These are phyloP conservation scores for Streptanthus diversifolius DNA, from an alignment of 345 rosid genomes.

Conservation along the genomic window DNA sequence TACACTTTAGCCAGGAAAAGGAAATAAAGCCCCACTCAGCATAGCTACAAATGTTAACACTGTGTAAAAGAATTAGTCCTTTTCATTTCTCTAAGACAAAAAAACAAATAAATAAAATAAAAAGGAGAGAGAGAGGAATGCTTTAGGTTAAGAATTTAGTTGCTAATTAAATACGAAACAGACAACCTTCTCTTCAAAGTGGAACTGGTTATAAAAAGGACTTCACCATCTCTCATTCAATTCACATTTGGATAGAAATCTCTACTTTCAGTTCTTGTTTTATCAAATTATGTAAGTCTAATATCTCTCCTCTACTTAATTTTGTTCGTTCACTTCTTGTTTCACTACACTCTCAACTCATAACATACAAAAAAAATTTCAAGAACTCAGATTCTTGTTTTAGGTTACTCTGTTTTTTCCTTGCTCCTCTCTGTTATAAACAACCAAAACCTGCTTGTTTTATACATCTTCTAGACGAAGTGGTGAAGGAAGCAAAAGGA, in stretches of 20 bases:
- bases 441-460: not conserved
- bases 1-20: not conserved
- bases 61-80: not conserved
- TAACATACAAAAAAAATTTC: not conserved
- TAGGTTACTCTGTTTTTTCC: slow-evolving; percentile 12
- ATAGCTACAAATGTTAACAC: not conserved
- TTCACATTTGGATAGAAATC: slow-evolving; percentile 27
- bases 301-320: not conserved
- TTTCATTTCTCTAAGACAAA: not conserved
- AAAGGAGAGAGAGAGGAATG: not conserved
- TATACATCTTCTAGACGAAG: not conserved
- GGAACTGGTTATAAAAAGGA: slow-evolving; percentile 24
- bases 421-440: not conserved
- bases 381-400: slow-evolving; percentile 20
- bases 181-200: not conserved
- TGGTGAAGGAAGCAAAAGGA: not conserved
- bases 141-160: not conserved
- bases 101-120: not conserved
- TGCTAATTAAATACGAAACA: not conserved
- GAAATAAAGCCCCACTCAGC: not conserved
- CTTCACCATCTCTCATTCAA: slow-evolving; percentile 29
- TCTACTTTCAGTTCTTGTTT: slow-evolving; percentile 4
- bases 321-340: not conserved
- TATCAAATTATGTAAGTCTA: slow-evolving; percentile 20
- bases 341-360: slow-evolving; percentile 7